Conservation (phyloP, 768 basidiomycete genomes). For the Tylopilus rubrobrunneus region DNA sequence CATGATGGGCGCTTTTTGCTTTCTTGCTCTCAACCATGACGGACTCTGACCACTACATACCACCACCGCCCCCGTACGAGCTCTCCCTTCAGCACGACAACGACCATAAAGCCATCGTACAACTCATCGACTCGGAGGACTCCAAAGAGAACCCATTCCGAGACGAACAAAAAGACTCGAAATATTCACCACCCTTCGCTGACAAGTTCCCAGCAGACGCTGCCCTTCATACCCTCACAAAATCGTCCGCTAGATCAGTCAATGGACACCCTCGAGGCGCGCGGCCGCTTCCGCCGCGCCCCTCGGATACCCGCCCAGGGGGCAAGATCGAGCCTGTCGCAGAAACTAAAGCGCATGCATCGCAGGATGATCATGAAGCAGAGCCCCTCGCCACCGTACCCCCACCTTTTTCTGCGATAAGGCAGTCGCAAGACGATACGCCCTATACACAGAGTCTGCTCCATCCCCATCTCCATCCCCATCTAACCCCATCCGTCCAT, state of each 20-base stretch:
- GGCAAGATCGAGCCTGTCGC: not conserved
- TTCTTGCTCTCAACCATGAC: conserved; percentile 15
- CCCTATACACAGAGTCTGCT: conserved; percentile 28
- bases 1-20: conserved; percentile 7
- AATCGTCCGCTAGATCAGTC: not conserved
- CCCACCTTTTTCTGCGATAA: conserved; percentile 31
- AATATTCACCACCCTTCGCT: conserved; percentile 5
- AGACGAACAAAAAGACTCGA: conserved; percentile 17
- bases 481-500: conserved; percentile 14
- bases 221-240: conserved; percentile 2
- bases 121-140: conserved; percentile 1
- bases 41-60: conserved; percentile 19
- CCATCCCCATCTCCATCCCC: conserved; percentile 18
- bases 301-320: conserved; percentile 5
- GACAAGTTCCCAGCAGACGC: conserved; percentile 3
- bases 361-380: not conserved
- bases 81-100: conserved; percentile 32
- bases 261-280: conserved; percentile 1
- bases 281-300: conserved; percentile 28
- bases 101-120: conserved; percentile 46
- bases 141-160: conserved; percentile 10
- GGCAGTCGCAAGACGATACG: conserved; percentile 37
- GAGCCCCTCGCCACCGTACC: conserved; percentile 22
- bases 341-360: conserved; percentile 5
- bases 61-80: conserved; percentile 42